phyloP scores from a whole-genome alignment of 345 rosid species.

The Geranium brycei region DNA sequence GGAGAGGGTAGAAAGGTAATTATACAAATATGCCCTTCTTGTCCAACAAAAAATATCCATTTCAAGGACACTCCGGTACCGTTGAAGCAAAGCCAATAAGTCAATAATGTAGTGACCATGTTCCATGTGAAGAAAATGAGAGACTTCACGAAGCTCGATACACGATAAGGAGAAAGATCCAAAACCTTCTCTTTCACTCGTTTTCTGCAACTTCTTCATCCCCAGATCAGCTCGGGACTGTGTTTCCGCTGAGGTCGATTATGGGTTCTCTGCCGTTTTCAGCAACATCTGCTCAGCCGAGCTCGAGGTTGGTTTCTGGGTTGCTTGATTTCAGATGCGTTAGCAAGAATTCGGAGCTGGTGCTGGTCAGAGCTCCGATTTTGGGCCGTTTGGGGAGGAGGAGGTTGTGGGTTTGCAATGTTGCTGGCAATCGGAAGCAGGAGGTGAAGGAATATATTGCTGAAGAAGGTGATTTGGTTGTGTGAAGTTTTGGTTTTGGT shows the following conservation, averaged over 20 bases:
- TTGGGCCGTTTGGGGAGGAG: conserved; percentile 14
- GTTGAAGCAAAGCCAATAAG: not conserved
- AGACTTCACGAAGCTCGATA: not conserved
- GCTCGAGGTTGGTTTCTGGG: conserved; percentile 11
- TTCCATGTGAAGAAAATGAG: conserved; percentile 3
- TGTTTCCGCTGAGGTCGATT: not conserved
- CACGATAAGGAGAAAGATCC: conserved; percentile 17
- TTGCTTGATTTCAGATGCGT: conserved; percentile 15
- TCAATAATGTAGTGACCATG: conserved; percentile 1
- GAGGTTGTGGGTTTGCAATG: conserved; percentile 17
- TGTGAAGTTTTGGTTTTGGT: not conserved
- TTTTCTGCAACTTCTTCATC: not conserved
- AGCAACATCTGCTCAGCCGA: conserved; percentile 13
- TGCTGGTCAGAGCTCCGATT: conserved; percentile 17
- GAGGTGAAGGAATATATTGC: conserved; percentile 18
- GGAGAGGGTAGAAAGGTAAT: not conserved
- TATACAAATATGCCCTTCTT: not conserved
- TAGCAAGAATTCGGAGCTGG: conserved; percentile 13
- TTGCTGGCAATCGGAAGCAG: conserved; percentile 30
- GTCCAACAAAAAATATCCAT: not conserved
- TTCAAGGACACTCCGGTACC: not conserved
- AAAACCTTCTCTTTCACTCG: conserved; percentile 20
- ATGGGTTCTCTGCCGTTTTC: conserved; percentile 30
- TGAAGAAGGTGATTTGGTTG: conserved; percentile 18
- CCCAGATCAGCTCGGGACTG: not conserved